Evolutionary conservation across 345 rosid genomes (phyloP).

Genomic region (Limnanthes douglasii): DNA sequence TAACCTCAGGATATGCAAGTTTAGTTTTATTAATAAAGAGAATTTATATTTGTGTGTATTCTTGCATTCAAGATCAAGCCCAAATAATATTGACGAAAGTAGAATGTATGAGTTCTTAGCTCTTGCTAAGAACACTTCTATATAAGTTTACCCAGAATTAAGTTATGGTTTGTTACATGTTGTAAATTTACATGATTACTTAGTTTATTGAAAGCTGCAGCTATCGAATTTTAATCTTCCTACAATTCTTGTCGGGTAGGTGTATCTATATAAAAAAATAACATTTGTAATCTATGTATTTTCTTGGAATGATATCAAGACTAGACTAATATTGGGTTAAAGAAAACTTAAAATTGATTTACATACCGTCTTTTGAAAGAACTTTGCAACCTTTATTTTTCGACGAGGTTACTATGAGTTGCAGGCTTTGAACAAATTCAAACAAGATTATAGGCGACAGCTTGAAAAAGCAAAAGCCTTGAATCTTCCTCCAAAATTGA

Average conservation of each 20-base stretch:
- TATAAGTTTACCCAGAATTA: conserved; percentile 23
- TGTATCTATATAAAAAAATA: too few species aligned
- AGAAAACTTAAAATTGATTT: neutral
- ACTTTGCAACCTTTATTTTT: neutral
- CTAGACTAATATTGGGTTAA: neutral
- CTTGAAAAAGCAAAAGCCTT: conserved; percentile 37
- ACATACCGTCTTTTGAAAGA: neutral
- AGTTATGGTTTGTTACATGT: too few species aligned
- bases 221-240: too few species aligned
- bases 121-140: conserved; percentile 71
- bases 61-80: conserved; percentile 34
- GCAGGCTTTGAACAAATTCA: conserved; percentile 52
- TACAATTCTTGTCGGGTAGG: too few species aligned
- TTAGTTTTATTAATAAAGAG: conserved; percentile 7
- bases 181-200: too few species aligned
- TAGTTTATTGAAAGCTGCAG: too few species aligned
- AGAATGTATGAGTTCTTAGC: conserved; percentile 50
- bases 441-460: conserved; percentile 37
- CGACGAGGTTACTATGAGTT: conserved; percentile 68
- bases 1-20: neutral
- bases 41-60: conserved; percentile 8
- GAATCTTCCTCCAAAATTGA: conserved; percentile 27
- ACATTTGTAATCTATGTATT: too few species aligned
- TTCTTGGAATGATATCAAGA: neutral
- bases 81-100: too few species aligned